Evolutionary conservation across 176 grass and related monocot species (phyloP), one percentile per base, ranked within the genome.

Genomic region (Oryza longistaminata): DNA sequence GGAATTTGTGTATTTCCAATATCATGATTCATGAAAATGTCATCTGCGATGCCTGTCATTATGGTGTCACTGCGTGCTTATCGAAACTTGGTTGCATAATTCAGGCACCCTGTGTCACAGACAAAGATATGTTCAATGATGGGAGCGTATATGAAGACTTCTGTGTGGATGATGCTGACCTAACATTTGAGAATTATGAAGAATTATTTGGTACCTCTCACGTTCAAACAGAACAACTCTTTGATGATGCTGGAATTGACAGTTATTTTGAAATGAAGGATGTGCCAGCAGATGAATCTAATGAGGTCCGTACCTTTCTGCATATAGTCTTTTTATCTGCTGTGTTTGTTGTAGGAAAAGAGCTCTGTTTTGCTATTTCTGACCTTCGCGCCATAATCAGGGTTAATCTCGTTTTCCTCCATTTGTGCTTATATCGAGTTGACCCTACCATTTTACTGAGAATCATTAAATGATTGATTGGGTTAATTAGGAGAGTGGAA

Each of bases 161-260:
- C 11, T 87, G 74, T 50, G 83, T 92, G 71, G 96, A 94, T 82
- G 86, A 92, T 89, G 82, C 85, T 45, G 81, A 89, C 72, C 64
- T 94, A 66, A 91, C 90, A 71, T 99, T 96, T 75, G 96, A 94
- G 86, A 96, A 96, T 77, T 99, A 99, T 14, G 93, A 96, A 84
- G 96, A 96, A 85, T 79, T 99, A 49, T 96, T 96, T 86, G 91
- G 93, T 75, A 81, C 87, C 66, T 89, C 91, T 35, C 93, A 89
- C 49, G 79, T 79, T 82, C 91, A 90, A 76, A 66, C 81, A 52
- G 91, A 82, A 55, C 88, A 99, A 85, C 91, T 94, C 61, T 99
- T 99, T 29, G 93, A 96, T 85, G 96, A 99, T 78, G 89, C 93
- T 84, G 93, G 91, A 76, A 92, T 99, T 48, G 96, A 96, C 62